A percentile compares a stretch with the other conserved stretches of the same genome.
phyloP scores from a whole-genome alignment of 805 yeast species.

The Clavispora phyllophila region DNA sequence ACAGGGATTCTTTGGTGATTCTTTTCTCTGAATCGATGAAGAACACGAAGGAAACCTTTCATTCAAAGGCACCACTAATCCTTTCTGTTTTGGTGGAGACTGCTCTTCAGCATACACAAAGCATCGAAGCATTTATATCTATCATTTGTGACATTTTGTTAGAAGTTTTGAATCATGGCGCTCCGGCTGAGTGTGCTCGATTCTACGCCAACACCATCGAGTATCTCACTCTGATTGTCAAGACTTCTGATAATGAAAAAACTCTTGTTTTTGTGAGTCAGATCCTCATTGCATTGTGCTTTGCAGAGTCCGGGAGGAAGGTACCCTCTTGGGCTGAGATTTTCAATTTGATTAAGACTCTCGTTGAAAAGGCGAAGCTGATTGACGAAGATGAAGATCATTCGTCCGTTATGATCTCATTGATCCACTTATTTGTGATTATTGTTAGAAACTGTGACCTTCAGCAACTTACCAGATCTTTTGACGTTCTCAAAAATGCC shows the following conservation, averaged over 20 bases:
- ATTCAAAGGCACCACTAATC: constrained; percentile 60
- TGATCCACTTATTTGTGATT: constrained; percentile 44
- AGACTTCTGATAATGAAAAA: not conserved
- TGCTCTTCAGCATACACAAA: constrained; percentile 9
- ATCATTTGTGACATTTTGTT: constrained; percentile 49
- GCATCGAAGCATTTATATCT: not conserved
- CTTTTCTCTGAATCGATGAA: constrained; percentile 71
- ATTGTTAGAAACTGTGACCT: constrained; percentile 54
- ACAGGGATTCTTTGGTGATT: constrained; percentile 52
- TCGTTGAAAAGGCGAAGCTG: constrained; percentile 17
- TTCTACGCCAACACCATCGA: constrained; percentile 34
- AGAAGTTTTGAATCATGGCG: constrained; percentile 49
- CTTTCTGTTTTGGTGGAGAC: constrained; percentile 41
- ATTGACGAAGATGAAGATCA: constrained; percentile 2
- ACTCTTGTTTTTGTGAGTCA: constrained; percentile 22
- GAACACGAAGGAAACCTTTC: constrained; percentile 66
- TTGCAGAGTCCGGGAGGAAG: constrained; percentile 69
- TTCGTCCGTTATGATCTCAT: constrained; percentile 17
- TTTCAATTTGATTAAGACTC: constrained; percentile 14
- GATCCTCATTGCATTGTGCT: constrained; percentile 45
- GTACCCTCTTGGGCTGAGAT: constrained; percentile 47
- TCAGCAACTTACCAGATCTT: constrained; percentile 42
- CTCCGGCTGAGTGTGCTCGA: constrained; percentile 40
- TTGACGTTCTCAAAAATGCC: constrained; percentile 38
- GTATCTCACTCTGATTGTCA: constrained; percentile 14